These are phyloP conservation scores for Podospora appendiculata DNA, from an alignment of 495 filamentous ascomycete genomes.

Conservation along the genomic window DNA sequence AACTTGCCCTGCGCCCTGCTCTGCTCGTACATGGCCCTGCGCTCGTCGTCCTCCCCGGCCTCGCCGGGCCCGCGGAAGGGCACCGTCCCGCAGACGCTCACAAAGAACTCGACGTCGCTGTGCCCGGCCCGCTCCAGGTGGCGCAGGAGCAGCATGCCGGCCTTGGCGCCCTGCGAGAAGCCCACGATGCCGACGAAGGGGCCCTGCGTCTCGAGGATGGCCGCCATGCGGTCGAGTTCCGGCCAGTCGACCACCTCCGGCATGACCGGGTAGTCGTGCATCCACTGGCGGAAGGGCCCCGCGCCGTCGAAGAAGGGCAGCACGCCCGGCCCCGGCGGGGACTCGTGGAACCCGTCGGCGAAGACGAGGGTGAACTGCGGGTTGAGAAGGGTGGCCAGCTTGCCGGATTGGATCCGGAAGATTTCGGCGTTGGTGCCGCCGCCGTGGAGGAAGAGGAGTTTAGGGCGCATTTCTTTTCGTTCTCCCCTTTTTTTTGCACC, in stretches of 20 bases:
- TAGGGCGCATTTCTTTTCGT: conserved; percentile 5
- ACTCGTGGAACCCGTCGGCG: conserved; percentile 7
- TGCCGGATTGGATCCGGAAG: conserved; percentile 21
- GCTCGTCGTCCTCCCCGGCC: background rate
- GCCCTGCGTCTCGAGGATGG: conserved; percentile 3
- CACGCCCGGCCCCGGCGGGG: conserved; percentile 15
- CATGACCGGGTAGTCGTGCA: conserved; percentile 3
- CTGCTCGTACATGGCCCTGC: conserved; percentile 1
- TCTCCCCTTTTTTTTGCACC: too few relatives aligned
- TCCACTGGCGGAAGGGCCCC: conserved; percentile 17
- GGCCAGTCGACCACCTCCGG: conserved; percentile 5
- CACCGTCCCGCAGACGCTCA: conserved; percentile 16
- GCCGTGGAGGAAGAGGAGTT: conserved; percentile 22
- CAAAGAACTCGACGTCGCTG: conserved; percentile 8
- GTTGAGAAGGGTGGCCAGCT: conserved; percentile 9
- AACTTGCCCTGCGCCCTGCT: background rate
- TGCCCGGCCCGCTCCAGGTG: conserved; percentile 9
- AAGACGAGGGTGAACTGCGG: conserved; percentile 20
- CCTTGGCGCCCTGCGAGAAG: conserved; percentile 25
- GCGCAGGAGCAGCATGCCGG: conserved; percentile 13
- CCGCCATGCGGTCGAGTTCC: conserved; percentile 1
- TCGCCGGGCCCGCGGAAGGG: conserved; percentile 9
- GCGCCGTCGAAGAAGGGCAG: conserved; percentile 18
- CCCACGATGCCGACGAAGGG: conserved; percentile 21
- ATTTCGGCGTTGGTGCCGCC: conserved; percentile 16